Conservation (phyloP, 2,329 filamentous ascomycete genomes). For the Penicillium verrucosum region DNA sequence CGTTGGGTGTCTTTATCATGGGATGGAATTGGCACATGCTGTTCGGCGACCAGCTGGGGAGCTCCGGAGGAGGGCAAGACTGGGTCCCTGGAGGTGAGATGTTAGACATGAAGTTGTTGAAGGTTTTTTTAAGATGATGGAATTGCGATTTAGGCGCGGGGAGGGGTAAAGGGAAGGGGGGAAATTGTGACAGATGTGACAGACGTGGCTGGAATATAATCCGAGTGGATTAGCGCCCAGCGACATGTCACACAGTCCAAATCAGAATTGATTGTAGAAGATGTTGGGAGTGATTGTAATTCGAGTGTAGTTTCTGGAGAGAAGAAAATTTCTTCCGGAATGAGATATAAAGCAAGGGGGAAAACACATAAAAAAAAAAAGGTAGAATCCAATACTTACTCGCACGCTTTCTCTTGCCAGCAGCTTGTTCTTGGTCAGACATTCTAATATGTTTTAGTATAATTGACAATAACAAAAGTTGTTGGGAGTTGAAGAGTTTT, state of each 20-base stretch:
- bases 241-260: not conserved
- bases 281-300: not conserved
- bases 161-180: not conserved
- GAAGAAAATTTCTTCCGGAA: not conserved
- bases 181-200: not conserved
- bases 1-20: conserved; percentile 88
- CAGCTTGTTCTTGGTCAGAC: conserved; percentile 32
- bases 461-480: conserved; percentile 13
- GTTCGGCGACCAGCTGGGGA: conserved; percentile 90
- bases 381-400: conserved; percentile 30
- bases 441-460: conserved; percentile 14
- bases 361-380: not conserved
- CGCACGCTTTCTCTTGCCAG: conserved; percentile 40
- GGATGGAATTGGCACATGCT: conserved; percentile 76
- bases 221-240: not conserved
- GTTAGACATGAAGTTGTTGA: conserved; percentile 28
- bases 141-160: not conserved
- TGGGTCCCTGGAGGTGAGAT: conserved; percentile 67
- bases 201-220: not conserved
- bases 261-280: not conserved
- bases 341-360: not conserved
- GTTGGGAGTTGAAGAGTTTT: conserved; percentile 22
- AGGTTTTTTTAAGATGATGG: not conserved
- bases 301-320: not conserved
- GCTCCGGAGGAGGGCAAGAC: conserved; percentile 84